These are phyloP conservation scores for Puccinia hordei DNA, from an alignment of 1,284 basidiomycete species.

Conservation along the genomic window DNA sequence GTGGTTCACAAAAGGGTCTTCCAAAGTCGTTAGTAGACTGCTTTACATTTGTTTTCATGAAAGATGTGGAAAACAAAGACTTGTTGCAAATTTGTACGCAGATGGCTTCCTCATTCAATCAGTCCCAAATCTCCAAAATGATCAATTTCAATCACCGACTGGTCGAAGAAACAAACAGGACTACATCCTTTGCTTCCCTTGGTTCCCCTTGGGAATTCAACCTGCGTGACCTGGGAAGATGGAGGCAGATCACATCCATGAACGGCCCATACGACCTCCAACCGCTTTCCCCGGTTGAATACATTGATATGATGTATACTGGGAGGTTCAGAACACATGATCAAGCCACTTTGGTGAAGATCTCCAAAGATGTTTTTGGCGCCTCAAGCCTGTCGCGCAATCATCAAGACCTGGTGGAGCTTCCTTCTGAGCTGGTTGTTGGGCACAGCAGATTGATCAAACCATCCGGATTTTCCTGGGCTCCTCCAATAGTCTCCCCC, in stretches of 20 bases:
- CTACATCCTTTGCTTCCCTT: constrained; percentile 73
- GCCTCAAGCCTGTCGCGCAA: constrained; percentile 58
- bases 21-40: constrained; percentile 97
- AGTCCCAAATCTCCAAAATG: constrained; percentile 66
- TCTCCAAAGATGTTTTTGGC: constrained; percentile 70
- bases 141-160: constrained; percentile 79
- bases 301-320: constrained; percentile 74
- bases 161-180: constrained; percentile 71
- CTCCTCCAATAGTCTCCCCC: constrained; percentile 29
- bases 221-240: constrained; percentile 88
- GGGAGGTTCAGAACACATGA: constrained; percentile 83
- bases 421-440: constrained; percentile 36
- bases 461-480: background rate
- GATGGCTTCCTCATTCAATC: constrained; percentile 70
- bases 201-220: constrained; percentile 99
- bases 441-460: constrained; percentile 44
- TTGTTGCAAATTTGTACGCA: constrained; percentile 76
- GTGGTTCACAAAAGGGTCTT: constrained; percentile 93
- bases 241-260: constrained; percentile 64
- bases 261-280: constrained; percentile 60
- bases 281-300: constrained; percentile 66
- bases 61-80: constrained; percentile 80
- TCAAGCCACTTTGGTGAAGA: constrained; percentile 65
- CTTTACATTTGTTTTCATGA: constrained; percentile 94
- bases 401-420: constrained; percentile 56